Evolutionary conservation across 192 early-diverging fungal genomes (phyloP).

Genomic region (Coemansia sp.): DNA sequence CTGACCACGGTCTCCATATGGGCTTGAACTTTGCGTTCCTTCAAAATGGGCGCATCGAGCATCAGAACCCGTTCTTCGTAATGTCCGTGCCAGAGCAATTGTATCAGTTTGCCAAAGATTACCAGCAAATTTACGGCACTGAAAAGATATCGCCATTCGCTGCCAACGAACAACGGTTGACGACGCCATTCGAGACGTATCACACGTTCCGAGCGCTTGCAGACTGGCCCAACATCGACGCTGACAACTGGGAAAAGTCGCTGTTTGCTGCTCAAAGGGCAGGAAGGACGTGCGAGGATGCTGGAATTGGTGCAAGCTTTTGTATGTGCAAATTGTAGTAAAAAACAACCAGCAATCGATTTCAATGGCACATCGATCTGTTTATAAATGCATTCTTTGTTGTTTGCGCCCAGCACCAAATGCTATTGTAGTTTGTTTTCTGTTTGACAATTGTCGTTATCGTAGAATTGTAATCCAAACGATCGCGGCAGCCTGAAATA

Average conservation of each 20-base stretch:
- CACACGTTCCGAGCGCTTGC: conserved; percentile 43
- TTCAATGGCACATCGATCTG: not conserved
- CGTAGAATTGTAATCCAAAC: not conserved
- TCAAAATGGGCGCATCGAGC: conserved; percentile 47
- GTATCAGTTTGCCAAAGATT: conserved; percentile 27
- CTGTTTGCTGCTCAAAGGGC: conserved; percentile 33
- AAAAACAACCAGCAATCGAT: not conserved
- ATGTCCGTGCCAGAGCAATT: conserved; percentile 42
- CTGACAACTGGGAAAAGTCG: conserved; percentile 25
- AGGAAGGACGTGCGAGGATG: conserved; percentile 36
- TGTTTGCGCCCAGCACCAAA: too few relatives aligned
- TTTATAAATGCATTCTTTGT: too few relatives aligned
- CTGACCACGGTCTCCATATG: conserved; percentile 52
- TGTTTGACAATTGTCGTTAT: not conserved
- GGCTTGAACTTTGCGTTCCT: conserved; percentile 47
- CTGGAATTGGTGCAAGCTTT: conserved; percentile 32
- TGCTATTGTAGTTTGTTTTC: not conserved
- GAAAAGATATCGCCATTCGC: conserved; percentile 28
- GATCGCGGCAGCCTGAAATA: not conserved
- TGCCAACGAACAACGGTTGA: conserved; percentile 45
- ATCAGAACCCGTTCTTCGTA: conserved; percentile 47
- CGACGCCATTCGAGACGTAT: conserved; percentile 42
- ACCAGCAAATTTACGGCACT: conserved; percentile 11
- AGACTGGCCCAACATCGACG: conserved; percentile 36
- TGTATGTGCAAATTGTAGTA: conserved; percentile 36